These are phyloP conservation scores for Hyparrhenia diplandra DNA, from an alignment of 176 grass and related monocot species.

Conservation along the genomic window DNA sequence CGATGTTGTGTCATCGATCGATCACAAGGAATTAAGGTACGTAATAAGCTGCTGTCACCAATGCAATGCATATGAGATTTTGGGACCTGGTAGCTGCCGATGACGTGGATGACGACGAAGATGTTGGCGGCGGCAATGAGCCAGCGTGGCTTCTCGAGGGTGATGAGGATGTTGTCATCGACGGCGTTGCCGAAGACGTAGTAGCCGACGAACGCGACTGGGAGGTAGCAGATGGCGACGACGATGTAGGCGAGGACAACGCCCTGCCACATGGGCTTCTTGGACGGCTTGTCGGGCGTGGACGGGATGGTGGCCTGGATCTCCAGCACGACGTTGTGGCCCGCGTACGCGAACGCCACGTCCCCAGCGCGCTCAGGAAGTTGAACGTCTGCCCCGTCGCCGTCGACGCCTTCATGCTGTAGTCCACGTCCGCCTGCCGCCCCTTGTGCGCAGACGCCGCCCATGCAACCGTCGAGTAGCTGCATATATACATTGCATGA, in stretches of 20 bases:
- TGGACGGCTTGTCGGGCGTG: slow-evolving; percentile 56
- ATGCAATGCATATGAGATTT: too few species aligned
- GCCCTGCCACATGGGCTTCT: slow-evolving; percentile 74
- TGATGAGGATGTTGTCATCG: slow-evolving; percentile 70
- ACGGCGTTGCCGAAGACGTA: slow-evolving; percentile 68
- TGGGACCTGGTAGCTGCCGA: slow-evolving; percentile 60
- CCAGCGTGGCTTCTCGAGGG: slow-evolving; percentile 62
- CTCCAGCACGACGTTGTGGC: slow-evolving; percentile 83
- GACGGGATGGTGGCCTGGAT: slow-evolving; percentile 87
- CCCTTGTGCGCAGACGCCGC: slow-evolving; percentile 37
- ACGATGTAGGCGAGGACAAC: slow-evolving; percentile 57
- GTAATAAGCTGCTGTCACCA: too few species aligned
- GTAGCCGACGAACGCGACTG: slow-evolving; percentile 65
- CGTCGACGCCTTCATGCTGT: slow-evolving; percentile 27
- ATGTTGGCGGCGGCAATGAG: slow-evolving; percentile 65
- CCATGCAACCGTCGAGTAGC: slow-evolving; percentile 72
- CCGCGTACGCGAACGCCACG: slow-evolving; percentile 62
- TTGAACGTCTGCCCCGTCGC: slow-evolving; percentile 21
- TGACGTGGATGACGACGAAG: slow-evolving; percentile 69
- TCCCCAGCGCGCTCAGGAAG: slow-evolving; percentile 43
- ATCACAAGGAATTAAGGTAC: too few species aligned
- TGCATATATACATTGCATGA: too few species aligned
- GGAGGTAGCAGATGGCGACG: slow-evolving; percentile 76
- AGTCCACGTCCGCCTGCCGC: slow-evolving; percentile 22
- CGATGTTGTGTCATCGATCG: too few species aligned